These are phyloP conservation scores for Carex parvula DNA, from an alignment of 176 grass and related monocot genomes.

Conservation along the genomic window DNA sequence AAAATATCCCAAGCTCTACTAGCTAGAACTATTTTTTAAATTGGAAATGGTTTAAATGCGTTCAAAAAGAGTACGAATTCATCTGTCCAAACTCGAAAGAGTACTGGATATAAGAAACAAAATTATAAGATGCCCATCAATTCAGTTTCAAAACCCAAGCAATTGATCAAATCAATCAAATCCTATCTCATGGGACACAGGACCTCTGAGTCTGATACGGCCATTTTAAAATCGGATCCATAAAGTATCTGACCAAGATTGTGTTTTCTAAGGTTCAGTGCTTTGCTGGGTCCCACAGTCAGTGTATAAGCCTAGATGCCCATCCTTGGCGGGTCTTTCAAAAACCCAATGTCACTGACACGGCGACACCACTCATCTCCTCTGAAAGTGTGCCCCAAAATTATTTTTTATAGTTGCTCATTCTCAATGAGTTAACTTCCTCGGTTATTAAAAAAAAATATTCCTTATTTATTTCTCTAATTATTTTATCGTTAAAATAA, in stretches of 20 bases:
- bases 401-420: background rate
- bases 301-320: background rate
- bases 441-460: background rate
- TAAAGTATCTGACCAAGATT: slow-evolving; percentile 4
- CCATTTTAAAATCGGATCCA: background rate
- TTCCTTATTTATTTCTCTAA: no score
- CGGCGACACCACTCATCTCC: background rate
- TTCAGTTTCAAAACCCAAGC: background rate
- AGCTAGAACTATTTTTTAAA: background rate
- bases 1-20: background rate
- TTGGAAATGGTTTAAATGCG: background rate
- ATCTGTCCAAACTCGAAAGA: no score
- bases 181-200: background rate
- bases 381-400: background rate
- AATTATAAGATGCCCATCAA: background rate
- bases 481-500: no score
- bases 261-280: slow-evolving; percentile 16
- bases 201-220: background rate
- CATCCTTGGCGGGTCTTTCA: slow-evolving; percentile 15
- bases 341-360: slow-evolving; percentile 30
- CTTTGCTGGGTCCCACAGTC: background rate
- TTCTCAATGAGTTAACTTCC: background rate
- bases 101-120: background rate
- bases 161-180: background rate
- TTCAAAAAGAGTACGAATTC: background rate